These are phyloP conservation scores for Dichotomocladium elegans DNA, from an alignment of 371 early-diverging fungal species.

Conservation along the genomic window DNA sequence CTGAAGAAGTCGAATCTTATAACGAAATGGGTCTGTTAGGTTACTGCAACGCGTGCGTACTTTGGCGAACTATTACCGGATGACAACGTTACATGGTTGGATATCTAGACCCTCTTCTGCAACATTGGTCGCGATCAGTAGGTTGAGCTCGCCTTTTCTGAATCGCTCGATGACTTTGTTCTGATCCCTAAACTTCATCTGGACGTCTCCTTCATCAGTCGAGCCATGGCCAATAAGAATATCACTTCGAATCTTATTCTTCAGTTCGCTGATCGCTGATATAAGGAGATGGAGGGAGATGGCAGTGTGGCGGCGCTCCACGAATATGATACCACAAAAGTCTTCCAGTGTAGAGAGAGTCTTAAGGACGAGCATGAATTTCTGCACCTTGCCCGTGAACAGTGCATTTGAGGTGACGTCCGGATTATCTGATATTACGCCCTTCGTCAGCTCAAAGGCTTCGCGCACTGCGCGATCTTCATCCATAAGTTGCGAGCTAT, in stretches of 20 bases:
- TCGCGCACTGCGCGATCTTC: slow-evolving; percentile 26
- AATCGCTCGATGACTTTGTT: slow-evolving; percentile 66
- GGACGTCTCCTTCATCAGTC: slow-evolving; percentile 40
- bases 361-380: slow-evolving; percentile 52
- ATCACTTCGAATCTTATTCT: slow-evolving; percentile 38
- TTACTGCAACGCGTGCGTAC: too few relatives aligned
- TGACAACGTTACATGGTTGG: slow-evolving; percentile 89
- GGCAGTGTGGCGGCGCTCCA: slow-evolving; percentile 71
- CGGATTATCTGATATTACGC: slow-evolving; percentile 22
- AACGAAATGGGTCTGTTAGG: slow-evolving; percentile 16
- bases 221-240: slow-evolving; percentile 72
- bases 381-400: slow-evolving; percentile 61
- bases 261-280: slow-evolving; percentile 31
- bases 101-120: slow-evolving; percentile 98
- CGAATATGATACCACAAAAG: slow-evolving; percentile 87
- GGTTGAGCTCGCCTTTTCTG: slow-evolving; percentile 61
- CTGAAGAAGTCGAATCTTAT: slow-evolving; percentile 74
- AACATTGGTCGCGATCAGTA: slow-evolving; percentile 91
- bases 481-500: slow-evolving; percentile 19
- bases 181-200: slow-evolving; percentile 65
- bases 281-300: slow-evolving; percentile 57
- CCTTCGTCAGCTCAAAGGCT: slow-evolving; percentile 14
- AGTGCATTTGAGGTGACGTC: slow-evolving; percentile 12
- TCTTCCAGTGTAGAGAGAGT: slow-evolving; percentile 24
- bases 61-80: too few relatives aligned